Conservation (phyloP, 2,329 filamentous ascomycete species). For the Achaetomium macrosporum region DNA sequence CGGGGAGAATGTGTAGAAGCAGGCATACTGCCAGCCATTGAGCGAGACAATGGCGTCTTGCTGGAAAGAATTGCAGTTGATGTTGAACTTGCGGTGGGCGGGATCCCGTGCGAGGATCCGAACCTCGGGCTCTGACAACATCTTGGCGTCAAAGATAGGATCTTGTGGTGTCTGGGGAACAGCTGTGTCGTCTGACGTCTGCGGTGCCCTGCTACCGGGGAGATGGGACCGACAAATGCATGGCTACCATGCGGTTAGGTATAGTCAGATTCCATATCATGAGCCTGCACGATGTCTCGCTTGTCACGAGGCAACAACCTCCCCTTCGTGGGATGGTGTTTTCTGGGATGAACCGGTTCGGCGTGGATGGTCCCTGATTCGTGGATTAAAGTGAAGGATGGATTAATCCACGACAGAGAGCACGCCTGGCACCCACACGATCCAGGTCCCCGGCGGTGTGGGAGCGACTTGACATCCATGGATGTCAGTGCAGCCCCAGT, state of each 20-base stretch:
- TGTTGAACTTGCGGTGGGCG: slow-evolving; percentile 30
- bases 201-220: neutral
- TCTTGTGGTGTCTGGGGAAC: neutral
- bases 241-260: neutral
- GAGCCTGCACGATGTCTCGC: neutral
- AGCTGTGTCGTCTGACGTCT: neutral
- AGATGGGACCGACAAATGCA: slow-evolving; percentile 1
- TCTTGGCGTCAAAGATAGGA: neutral
- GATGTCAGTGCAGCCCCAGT: no score
- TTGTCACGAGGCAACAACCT: neutral
- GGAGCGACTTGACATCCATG: neutral
- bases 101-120: slow-evolving; percentile 34
- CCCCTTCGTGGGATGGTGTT: neutral
- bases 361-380: slow-evolving; percentile 13
- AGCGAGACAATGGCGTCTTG: slow-evolving; percentile 43
- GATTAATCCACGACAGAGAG: slow-evolving; percentile 11
- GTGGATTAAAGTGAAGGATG: slow-evolving; percentile 14
- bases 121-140: slow-evolving; percentile 28
- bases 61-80: slow-evolving; percentile 46
- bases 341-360: neutral
- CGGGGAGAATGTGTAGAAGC: slow-evolving; percentile 35
- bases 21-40: slow-evolving; percentile 44
- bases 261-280: neutral
- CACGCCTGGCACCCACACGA: slow-evolving; percentile 1
- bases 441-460: slow-evolving; percentile 7